Base-by-base conservation (phyloP, 441 rosid species). In the Pelargonium citronellum region DNA sequence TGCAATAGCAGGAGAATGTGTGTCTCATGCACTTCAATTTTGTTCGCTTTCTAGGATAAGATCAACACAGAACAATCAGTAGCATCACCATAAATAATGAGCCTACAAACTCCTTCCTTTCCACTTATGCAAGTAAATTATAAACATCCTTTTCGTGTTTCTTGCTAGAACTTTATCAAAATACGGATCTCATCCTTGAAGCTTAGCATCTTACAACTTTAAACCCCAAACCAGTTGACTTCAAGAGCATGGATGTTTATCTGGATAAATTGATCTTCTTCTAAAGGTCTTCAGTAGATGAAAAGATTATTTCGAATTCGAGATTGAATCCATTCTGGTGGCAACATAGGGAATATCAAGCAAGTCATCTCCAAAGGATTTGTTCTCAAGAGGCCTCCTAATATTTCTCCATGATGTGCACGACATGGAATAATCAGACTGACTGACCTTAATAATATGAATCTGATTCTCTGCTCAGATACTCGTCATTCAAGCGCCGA, bases 401-500 rank as follows among this genome's bases (percentile, higher is more conserved):
- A 55, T 13, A 16, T 55, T 6, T 55, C 6, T n/a, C 12, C 15
- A 47, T 9, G 55, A 47, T 47, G 55, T 47, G 15, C 55, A 47
- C 5, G 15, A 9, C 55, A 9, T n/a, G 55, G 20, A 13, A 17
- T 15, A 55, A 13, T 17, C 62, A 55, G 22, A 13, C 62, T n/a
- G 22, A 55, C 62, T 47, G n/a, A 47, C 55, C 55, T 47, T n/a
- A 47, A 47, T 47, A 47, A 47, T 47, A 47, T 47, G 55, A 47
- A n/a, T n/a, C 55, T 9, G 55, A 47, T 9, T n/a, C 55, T 47
- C 55, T n/a, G 55, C 55, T 47, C 15, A n/a, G 55, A n/a, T 47
- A 47, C n/a, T n/a, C 15, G 6, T 55, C 62, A 55, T 55, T 16
- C 19, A 13, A 10, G 62, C 62, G 19, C 7, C 20, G 62, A 55